phyloP scores from a whole-genome alignment of 331 rosid species.

The Phaseolus coccineus region DNA sequence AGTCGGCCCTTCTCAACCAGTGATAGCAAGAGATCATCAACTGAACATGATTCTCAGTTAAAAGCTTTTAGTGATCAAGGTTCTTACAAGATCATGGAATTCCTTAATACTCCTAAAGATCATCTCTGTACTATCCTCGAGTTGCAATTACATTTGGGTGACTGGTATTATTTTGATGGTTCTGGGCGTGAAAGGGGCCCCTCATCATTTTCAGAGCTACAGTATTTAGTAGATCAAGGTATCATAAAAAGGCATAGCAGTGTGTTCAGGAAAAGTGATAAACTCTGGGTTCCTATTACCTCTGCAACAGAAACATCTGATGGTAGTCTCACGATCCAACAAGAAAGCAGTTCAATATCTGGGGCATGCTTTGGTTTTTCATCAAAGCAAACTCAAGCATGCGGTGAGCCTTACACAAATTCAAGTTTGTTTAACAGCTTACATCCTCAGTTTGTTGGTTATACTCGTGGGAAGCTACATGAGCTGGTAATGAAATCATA shows the following conservation, averaged over 20 bases:
- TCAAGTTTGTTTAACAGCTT: slow-evolving; percentile 56
- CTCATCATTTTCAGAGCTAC: slow-evolving; percentile 81
- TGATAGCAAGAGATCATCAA: slow-evolving; percentile 84
- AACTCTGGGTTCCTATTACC: slow-evolving; percentile 89
- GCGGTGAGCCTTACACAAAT: slow-evolving; percentile 41
- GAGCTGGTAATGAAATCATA: slow-evolving; percentile 95
- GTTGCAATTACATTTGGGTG: slow-evolving; percentile 83
- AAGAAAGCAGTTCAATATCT: slow-evolving; percentile 51
- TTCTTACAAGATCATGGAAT: slow-evolving; percentile 53
- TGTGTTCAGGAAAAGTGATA: slow-evolving; percentile 87
- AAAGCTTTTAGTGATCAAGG: slow-evolving; percentile 60
- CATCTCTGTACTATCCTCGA: slow-evolving; percentile 70
- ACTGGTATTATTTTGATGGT: slow-evolving; percentile 98
- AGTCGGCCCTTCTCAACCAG: slow-evolving; percentile 63
- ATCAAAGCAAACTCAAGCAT: slow-evolving; percentile 49
- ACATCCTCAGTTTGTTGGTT: slow-evolving; percentile 93
- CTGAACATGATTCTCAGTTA: slow-evolving; percentile 69
- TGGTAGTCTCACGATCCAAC: slow-evolving; percentile 47
- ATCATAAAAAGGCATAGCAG: slow-evolving; percentile 72
- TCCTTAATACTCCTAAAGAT: slow-evolving; percentile 67
- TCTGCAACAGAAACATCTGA: slow-evolving; percentile 70
- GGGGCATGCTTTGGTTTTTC: slow-evolving; percentile 52
- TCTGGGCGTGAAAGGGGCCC: slow-evolving; percentile 98
- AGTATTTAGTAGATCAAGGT: slow-evolving; percentile 78
- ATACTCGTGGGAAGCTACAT: slow-evolving; percentile 90